A percentile compares a stretch with the other conserved stretches of the same genome.
phyloP scores from a whole-genome alignment of 2,329 filamentous ascomycete genomes.

The Sporothrix brasiliensis region DNA sequence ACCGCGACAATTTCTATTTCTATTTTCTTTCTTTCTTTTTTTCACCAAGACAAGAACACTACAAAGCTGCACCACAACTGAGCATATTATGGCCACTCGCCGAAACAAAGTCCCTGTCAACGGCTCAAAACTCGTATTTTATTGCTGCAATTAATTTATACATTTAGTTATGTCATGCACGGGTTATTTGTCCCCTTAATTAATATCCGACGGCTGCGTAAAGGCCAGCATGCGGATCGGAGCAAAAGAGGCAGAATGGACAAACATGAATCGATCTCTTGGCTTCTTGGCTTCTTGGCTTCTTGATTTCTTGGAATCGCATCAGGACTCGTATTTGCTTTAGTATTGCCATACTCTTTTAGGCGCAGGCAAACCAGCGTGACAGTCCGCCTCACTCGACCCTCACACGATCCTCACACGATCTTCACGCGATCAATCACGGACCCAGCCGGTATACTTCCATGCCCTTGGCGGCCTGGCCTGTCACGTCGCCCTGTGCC shows the following conservation, averaged over 20 bases:
- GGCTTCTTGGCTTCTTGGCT: neutral
- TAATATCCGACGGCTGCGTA: conserved; percentile 4
- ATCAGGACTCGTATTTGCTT: neutral
- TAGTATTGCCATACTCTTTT: neutral
- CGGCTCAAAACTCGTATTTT: neutral
- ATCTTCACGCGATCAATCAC: neutral
- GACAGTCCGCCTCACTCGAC: neutral
- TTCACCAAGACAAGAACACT: too few relatives aligned
- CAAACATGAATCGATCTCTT: neutral
- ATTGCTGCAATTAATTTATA: neutral
- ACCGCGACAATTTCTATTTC: too few relatives aligned
- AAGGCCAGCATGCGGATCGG: neutral
- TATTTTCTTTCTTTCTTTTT: too few relatives aligned
- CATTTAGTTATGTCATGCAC: neutral
- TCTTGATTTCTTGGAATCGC: neutral
- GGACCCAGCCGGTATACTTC: neutral
- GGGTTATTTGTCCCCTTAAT: neutral
- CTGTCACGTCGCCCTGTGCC: neutral
- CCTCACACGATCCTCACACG: too few relatives aligned
- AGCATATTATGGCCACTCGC: too few relatives aligned
- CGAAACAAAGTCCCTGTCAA: too few relatives aligned
- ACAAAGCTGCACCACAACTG: too few relatives aligned
- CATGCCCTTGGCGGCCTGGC: neutral
- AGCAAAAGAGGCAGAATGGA: neutral
- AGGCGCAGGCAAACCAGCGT: neutral